Evolutionary conservation across 2,329 filamentous ascomycete genomes (phyloP), one percentile per base, ranked within the genome.

Genomic region (Stemphylium beticola): DNA sequence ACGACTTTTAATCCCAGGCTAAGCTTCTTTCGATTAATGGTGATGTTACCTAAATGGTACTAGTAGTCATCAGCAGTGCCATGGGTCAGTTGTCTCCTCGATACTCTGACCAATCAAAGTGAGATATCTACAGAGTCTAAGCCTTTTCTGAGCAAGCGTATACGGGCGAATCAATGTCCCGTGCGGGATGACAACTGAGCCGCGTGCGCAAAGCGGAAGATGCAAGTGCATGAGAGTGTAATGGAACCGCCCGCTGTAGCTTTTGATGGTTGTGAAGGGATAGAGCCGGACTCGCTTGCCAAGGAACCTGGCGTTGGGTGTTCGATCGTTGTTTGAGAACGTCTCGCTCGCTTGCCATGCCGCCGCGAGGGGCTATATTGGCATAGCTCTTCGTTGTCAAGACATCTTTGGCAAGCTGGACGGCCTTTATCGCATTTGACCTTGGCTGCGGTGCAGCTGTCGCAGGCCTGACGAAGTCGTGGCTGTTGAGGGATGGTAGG

Each of bases 261-360:
- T 6, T 41, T 41, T 41, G 38, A 26, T 41, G 38, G 38, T 20
- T 41, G 38, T 41, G 38, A 24, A 41, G 38, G 38, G 38, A 41
- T 20, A 41, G 7, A 11, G 7, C 38, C 38, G 26, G 38, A 41
- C 38, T 14, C 38, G 38, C 38, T 24, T 41, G 38, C 38, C 38
- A 41, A 24, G 38, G 26, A 24, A 9, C n/a, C n/a, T n/a, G 38
- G 38, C 26, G 38, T 41, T 41, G 38, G 22, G 38, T 41, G 38
- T 41, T 41, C 38, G 38, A 41, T 24, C n/a, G 18, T 5, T 41
- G 38, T 41, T 41, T 6, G 38, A 9, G n/a, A 41, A 17, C 38
- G 38, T 41, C 38, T 41, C 38, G 38, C 38, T 41, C 38, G 38
- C 38, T 41, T 41, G 38, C 38, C 38, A 41, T 41, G 38, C 26